phyloP scores from a whole-genome alignment of 257 asterid species.

The Salvia miltiorrhiza region DNA sequence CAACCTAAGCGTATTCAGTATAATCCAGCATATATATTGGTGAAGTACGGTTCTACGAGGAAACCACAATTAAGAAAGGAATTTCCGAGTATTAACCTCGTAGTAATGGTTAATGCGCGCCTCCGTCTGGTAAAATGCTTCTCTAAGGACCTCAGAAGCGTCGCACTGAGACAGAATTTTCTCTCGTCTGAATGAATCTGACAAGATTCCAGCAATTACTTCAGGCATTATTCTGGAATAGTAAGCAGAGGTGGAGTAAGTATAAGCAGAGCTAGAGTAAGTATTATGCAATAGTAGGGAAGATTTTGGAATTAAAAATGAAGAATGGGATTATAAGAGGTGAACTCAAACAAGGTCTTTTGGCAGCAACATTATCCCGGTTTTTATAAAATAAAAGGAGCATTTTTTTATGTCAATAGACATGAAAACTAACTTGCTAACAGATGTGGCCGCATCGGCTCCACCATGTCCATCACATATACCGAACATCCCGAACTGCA shows the following conservation, averaged over 20 bases:
- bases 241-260: slow-evolving; percentile 25
- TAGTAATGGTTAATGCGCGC: slow-evolving; percentile 76
- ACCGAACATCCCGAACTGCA: slow-evolving; percentile 85
- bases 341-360: slow-evolving; percentile 7
- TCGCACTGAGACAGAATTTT: slow-evolving; percentile 57
- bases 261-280: slow-evolving; percentile 24
- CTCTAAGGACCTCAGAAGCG: slow-evolving; percentile 92
- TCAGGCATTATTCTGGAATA: slow-evolving; percentile 87
- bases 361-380: not conserved
- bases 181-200: slow-evolving; percentile 71
- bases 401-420: slow-evolving; percentile 21
- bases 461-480: slow-evolving; percentile 97
- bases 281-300: slow-evolving; percentile 8
- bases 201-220: slow-evolving; percentile 69
- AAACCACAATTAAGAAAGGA: slow-evolving; percentile 5
- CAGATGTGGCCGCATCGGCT: slow-evolving; percentile 80
- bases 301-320: not conserved
- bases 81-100: slow-evolving; percentile 59
- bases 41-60: not conserved
- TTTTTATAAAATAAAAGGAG: not conserved
- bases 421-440: slow-evolving; percentile 76
- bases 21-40: not conserved
- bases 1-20: not conserved
- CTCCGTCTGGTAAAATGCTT: slow-evolving; percentile 86
- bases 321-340: slow-evolving; percentile 5